Conservation (phyloP, 257 asterid genomes). For the Prunella vulgaris region DNA sequence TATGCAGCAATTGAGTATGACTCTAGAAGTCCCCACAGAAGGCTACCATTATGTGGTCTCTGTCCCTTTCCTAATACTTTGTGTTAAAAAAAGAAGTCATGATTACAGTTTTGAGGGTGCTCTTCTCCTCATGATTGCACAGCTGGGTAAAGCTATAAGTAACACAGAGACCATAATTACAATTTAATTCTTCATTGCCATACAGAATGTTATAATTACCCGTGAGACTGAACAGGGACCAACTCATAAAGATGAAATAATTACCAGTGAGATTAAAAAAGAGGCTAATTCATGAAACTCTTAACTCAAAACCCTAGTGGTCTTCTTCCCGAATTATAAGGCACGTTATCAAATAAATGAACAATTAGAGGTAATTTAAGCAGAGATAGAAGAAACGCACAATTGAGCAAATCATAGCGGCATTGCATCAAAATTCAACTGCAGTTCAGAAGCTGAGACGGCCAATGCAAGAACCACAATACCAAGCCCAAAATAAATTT, state of each 20-base stretch:
- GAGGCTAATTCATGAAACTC: not conserved
- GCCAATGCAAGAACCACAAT: constrained; percentile 23
- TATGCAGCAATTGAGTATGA: not conserved
- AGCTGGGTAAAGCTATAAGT: constrained; percentile 1
- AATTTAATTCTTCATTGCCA: constrained; percentile 5
- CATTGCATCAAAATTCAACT: constrained; percentile 3
- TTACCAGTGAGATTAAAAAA: constrained; percentile 1
- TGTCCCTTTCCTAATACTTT: constrained; percentile 8
- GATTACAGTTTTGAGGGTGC: not conserved
- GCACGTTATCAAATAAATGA: constrained; percentile 11
- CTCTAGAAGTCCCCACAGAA: not conserved
- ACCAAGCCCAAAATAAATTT: not conserved
- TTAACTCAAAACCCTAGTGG: constrained; percentile 25
- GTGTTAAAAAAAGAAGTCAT: not conserved
- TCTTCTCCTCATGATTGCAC: not conserved
- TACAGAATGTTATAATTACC: constrained; percentile 12
- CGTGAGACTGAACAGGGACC: not conserved
- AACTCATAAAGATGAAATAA: not conserved
- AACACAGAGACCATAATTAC: not conserved
- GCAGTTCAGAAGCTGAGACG: constrained; percentile 6
- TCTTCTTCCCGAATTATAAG: constrained; percentile 4
- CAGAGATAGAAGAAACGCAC: not conserved
- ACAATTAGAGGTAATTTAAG: not conserved
- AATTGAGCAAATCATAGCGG: not conserved
- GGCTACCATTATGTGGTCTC: not conserved